phyloP scores from a whole-genome alignment of 495 filamentous ascomycete genomes.

The Chaetomium fimeti region DNA sequence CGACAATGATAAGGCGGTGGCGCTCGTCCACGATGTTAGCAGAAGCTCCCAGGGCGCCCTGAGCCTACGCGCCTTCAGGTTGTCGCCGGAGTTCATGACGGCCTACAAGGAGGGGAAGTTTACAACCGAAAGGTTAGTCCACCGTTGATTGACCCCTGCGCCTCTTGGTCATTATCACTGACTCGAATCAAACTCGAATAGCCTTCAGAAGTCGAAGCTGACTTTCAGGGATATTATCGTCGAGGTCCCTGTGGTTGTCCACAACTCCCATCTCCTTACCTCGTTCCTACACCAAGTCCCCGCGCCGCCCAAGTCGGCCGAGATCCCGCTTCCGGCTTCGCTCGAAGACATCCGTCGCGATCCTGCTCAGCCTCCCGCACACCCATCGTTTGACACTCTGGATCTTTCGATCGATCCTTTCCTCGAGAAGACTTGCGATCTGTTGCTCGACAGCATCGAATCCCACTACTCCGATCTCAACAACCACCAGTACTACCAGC shows the following conservation, averaged over 20 bases:
- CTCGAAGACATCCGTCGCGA: constrained; percentile 67
- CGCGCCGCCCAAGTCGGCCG: constrained; percentile 52
- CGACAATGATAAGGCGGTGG: constrained; percentile 91
- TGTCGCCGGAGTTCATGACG: constrained; percentile 85
- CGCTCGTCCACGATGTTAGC: constrained; percentile 91
- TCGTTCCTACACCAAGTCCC: constrained; percentile 87
- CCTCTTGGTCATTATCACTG: constrained; percentile 20
- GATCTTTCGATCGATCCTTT: constrained; percentile 95
- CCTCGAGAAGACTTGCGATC: constrained; percentile 97
- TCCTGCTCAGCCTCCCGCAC: constrained; percentile 59
- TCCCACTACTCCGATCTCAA: constrained; percentile 97
- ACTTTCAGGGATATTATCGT: constrained; percentile 91
- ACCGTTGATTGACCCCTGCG: not conserved
- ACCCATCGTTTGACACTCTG: constrained; percentile 83
- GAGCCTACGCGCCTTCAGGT: constrained; percentile 83
- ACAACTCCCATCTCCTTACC: constrained; percentile 96
- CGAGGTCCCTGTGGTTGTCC: constrained; percentile 86
- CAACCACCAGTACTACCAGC: constrained; percentile 98
- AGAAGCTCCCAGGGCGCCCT: constrained; percentile 88
- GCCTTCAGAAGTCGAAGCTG: constrained; percentile 86
- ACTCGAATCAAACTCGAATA: constrained; percentile 41
- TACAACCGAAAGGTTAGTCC: constrained; percentile 80
- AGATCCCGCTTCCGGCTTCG: constrained; percentile 69
- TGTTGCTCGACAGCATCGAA: constrained; percentile 94
- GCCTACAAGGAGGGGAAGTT: constrained; percentile 97